Percentiles rank a stretch among this genome's conserved stretches.
Conservation (phyloP, 2,329 filamentous ascomycete species). For the Botrytis pseudocinerea region DNA sequence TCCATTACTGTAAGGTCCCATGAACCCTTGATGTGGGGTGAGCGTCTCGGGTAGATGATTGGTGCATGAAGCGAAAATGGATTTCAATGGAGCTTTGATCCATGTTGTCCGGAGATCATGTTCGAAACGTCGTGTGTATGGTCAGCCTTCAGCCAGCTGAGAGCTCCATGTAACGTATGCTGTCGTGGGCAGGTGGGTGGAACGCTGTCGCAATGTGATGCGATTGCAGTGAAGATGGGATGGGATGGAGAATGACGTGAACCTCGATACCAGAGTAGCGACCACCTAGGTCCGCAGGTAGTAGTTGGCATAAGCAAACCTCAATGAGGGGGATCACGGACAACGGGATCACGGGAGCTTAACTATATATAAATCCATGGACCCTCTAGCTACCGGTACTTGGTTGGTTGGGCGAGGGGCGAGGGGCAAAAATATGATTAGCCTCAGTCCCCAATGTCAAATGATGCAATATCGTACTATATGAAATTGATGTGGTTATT, state of each 20-base stretch:
- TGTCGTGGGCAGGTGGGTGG: not conserved
- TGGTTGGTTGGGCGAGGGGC: not conserved
- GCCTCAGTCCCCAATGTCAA: not conserved
- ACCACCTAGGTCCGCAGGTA: too few relatives aligned
- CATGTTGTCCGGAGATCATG: slow-evolving; percentile 9
- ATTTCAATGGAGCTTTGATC: not conserved
- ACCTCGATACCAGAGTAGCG: not conserved
- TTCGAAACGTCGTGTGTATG: not conserved
- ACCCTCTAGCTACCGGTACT: not conserved
- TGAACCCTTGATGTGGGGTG: slow-evolving; percentile 15
- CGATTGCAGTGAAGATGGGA: not conserved
- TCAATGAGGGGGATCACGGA: not conserved
- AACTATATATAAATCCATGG: not conserved
- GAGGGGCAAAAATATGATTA: not conserved
- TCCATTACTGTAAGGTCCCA: slow-evolving; percentile 13
- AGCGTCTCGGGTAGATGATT: not conserved
- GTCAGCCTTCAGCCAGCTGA: not conserved
- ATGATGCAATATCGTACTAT: not conserved
- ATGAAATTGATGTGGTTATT: not conserved
- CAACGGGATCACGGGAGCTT: not conserved
- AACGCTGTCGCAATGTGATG: not conserved
- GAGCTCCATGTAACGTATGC: not conserved
- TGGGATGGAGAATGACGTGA: not conserved
- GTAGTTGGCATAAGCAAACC: not conserved
- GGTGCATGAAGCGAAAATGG: slow-evolving; percentile 13